Base-by-base conservation (phyloP, 176 grass and related monocot species). In the Phragmites australis region DNA sequence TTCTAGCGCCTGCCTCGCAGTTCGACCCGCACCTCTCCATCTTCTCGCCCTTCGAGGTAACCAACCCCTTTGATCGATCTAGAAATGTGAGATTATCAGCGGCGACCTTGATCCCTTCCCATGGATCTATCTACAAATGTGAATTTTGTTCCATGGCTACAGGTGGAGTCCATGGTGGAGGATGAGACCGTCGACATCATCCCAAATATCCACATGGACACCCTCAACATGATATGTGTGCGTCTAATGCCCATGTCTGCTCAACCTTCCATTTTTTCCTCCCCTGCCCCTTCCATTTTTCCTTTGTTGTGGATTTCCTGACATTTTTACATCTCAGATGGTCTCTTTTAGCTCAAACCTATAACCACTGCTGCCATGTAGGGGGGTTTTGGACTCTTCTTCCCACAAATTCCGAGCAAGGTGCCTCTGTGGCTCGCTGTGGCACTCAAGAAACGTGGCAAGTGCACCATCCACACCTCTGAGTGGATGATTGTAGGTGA, bases 131-230 rank as follows among this genome's bases (percentile, higher is more conserved):
- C 52, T 58, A 32, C 16, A 10, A 52, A 64, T 29, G 9, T 3
- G 17, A 39, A n/a, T n/a, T n/a, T n/a, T n/a, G n/a, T n/a, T n/a
- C n/a, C n/a, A n/a, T n/a, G n/a, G 68, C 45, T 54, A 45, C 80
- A 97, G 94, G 94, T 97, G 74, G 94, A 97, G 81, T 97, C 93
- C 65, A 64, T 93, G 30, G 94, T 88, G 19, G 94, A 97, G 81
- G 94, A 97, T 42, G 91, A 91, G 49, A 84, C 89, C 26, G 68
- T 93, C 7, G 89, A 97, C 69, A 88, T 97, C 34, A 82, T 97
- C 30, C 91, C 91, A 57, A 97, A 97, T 83, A 93, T 97, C 81
- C 80, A 82, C 42, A 91, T 91, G 94, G 89, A 97, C 56, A 73
- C 89, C 62, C 82, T 97, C 21, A 89, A 97, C 65, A 93, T 97